Base-by-base conservation (phyloP, 1,284 basidiomycete genomes). In the Pseudozyma sp. region DNA sequence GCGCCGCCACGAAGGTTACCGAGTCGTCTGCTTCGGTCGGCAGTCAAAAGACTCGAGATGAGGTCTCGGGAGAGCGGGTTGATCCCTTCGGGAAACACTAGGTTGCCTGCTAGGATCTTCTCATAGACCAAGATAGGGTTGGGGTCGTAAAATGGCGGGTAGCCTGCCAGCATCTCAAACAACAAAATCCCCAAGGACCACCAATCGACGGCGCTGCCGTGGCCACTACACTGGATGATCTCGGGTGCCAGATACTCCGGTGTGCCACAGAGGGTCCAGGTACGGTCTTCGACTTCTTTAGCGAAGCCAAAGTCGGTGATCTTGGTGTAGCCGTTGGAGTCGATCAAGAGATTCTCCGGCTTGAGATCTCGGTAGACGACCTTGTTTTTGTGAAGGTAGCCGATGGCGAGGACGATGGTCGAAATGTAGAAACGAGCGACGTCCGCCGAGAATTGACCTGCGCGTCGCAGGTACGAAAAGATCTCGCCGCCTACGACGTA, bases 351-450 rank as follows among this genome's bases (percentile, higher is more conserved):
- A 30, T 84, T 84, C 51, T 84, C 82, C 3, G 81, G 81, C 62
- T 83, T 84, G 14, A 84, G 64, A 46, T 84, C 81, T 37, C 81
- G 79, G 46, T 83, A 82, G n/a, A 82, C 67, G 35, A 84, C 74
- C 40, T 77, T 67, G 24, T 74, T 66, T 6, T 63, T 44, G 62
- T 84, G 82, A 11, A 84, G 68, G 47, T 83, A 84, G 17, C 72
- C 74, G 45, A 84, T 68, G 8, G 87, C 87, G 29, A 88, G 84
- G 16, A 88, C 84, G 64, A 88, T 86, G 46, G 85, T 85, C 2
- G 87, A 86, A 50, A 87, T 85, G 75, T 87, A 88, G 80, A 88
- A 88, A 13, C 87, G 81, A 16, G 87, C 86, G 13, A 88, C 87
- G 63, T 88, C 87, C 10, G 86, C 82, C 0, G 87, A 85, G 80